Evolutionary conservation across 2,329 filamentous ascomycete species (phyloP), one percentile per base, ranked within the genome.

Genomic region (Trichoderma hamatum): DNA sequence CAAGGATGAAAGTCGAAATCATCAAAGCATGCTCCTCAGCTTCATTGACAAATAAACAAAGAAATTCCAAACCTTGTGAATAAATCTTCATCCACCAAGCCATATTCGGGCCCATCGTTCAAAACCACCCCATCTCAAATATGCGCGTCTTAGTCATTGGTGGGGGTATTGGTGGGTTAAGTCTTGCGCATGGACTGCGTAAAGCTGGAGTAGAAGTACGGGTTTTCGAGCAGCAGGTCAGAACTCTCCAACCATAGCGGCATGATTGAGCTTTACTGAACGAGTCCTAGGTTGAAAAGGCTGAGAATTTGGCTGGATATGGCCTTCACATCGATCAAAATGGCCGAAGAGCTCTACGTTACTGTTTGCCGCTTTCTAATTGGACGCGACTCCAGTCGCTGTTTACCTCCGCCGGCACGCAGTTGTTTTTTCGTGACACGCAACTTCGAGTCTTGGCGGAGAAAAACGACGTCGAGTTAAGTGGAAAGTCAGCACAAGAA

Each of bases 351-450:
- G 54, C 54, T 32, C 34, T 56, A 13, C 54, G 54, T 10, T n/a
- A 28, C 28, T 56, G 54, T n/a, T 32, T 56, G 28, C 54, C 54
- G n/a, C 54, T 56, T 56, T 56, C 54, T 10, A 56, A 21, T 19
- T 56, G 54, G 54, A 56, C 54, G 19, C 54, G 32, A 56, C 54
- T 56, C 54, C 54, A 56, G 5, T n/a, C 54, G n/a, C 28, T 56
- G 19, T 56, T 56, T 2, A 56, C 54, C n/a, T 14, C 54, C 19
- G 54, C 54, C 21, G 54, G 54, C 10, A 32, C 54, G n/a, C 54
- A 56, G 24, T 13, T 56, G n/a, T 56, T 32, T 34, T 56, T 56
- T 21, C 54, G 54, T 13, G 54, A 56, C 19, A 34, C 54, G 7
- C 54, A 56, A 7, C 11, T 56, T 32, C 54, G 32, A 32, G 10